A percentile compares a stretch with the other conserved stretches of the same genome.
phyloP scores from a whole-genome alignment of 129 eudicot species.

The Logfia minima region DNA sequence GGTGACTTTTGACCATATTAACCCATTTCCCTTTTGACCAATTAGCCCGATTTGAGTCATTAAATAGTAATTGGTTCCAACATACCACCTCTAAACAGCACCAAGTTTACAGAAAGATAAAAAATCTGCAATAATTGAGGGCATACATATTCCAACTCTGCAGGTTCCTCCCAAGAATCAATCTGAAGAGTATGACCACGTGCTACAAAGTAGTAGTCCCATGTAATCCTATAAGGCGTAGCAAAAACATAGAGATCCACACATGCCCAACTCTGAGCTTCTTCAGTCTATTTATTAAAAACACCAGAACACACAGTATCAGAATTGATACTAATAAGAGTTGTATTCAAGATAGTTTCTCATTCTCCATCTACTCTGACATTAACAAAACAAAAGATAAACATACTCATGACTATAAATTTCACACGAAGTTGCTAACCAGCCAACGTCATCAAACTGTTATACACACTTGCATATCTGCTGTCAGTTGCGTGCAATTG shows the following conservation, averaged over 20 bases:
- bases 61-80: not conserved
- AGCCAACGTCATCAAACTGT: not conserved
- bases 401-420: not conserved
- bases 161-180: constrained; percentile 95
- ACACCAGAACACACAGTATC: not conserved
- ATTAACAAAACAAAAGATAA: too few species aligned
- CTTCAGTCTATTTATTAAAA: constrained; percentile 57
- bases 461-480: not conserved
- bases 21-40: not conserved
- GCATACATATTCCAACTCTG: constrained; percentile 91
- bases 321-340: not conserved
- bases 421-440: not conserved
- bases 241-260: constrained; percentile 99
- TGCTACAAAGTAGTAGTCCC: constrained; percentile 93
- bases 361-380: not conserved
- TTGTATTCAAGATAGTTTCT: not conserved
- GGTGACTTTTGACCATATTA: not conserved
- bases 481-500: not conserved
- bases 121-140: constrained; percentile 2
- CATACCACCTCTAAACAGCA: constrained; percentile 17
- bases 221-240: constrained; percentile 91
- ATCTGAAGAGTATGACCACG: constrained; percentile 67
- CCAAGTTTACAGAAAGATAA: constrained; percentile 1
- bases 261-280: constrained; percentile 96
- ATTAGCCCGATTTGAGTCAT: not conserved